Conservation (phyloP, 2,329 filamentous ascomycete species). For the Calonectria leucothoes region DNA sequence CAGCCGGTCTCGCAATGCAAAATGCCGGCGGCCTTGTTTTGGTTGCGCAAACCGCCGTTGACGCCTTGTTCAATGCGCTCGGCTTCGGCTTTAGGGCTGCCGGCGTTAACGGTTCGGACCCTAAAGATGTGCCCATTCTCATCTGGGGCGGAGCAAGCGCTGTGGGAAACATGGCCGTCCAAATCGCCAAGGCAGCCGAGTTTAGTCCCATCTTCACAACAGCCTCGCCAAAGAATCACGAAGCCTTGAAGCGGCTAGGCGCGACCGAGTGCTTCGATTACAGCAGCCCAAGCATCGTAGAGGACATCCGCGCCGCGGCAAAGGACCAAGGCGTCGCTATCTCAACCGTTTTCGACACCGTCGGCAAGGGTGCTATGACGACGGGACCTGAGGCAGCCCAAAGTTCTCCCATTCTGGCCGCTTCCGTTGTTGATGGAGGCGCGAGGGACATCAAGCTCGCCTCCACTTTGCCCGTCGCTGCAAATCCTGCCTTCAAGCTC, state of each 20-base stretch:
- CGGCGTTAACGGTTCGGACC: not conserved
- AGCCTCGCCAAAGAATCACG: constrained; percentile 45
- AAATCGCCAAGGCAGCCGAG: constrained; percentile 48
- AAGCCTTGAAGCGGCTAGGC: constrained; percentile 45
- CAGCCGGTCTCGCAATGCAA: not conserved
- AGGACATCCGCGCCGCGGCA: constrained; percentile 3
- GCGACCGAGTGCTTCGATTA: constrained; percentile 52
- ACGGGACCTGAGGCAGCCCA: not conserved
- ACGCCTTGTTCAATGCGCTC: constrained; percentile 14
- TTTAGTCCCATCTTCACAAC: constrained; percentile 47
- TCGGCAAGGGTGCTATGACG: not conserved
- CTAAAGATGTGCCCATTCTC: constrained; percentile 25
- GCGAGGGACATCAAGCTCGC: not conserved
- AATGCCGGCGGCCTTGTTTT: not conserved
- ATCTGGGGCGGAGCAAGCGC: constrained; percentile 52
- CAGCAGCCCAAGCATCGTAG: not conserved
- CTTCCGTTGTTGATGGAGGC: not conserved
- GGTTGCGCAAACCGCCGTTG: not conserved
- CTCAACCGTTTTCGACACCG: constrained; percentile 4
- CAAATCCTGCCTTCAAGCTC: not conserved
- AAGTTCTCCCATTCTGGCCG: not conserved
- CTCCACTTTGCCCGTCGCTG: not conserved
- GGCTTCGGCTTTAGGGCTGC: not conserved
- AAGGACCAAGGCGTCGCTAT: not conserved
- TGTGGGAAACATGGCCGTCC: constrained; percentile 49